A percentile compares a stretch with the other conserved stretches of the same genome.
Conservation (phyloP, 2,329 filamentous ascomycete species). For the Colletotrichum acutatum region DNA sequence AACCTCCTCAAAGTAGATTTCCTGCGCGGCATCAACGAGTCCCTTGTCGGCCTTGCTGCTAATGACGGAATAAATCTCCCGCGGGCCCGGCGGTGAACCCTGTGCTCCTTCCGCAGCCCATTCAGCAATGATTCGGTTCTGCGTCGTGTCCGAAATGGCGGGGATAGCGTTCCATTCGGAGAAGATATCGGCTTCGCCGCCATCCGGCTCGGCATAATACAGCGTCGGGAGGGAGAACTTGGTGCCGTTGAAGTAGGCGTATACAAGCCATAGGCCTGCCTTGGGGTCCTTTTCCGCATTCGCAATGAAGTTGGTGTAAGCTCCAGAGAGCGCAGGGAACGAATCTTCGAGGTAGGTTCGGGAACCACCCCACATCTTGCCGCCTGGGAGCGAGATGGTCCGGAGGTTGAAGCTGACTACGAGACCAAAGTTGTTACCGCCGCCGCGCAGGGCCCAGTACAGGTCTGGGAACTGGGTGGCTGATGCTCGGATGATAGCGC, state of each 20-base stretch:
- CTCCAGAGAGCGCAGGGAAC: constrained; percentile 43
- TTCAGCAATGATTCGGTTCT: constrained; percentile 30
- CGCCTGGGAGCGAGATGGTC: constrained; percentile 46
- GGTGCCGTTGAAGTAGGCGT: constrained; percentile 32
- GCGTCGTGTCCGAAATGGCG: constrained; percentile 42
- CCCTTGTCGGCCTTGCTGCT: constrained; percentile 34
- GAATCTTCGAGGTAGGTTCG: constrained; percentile 44
- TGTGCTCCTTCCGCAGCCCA: constrained; percentile 31
- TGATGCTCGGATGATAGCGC: constrained; percentile 54
- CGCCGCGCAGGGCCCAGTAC: constrained; percentile 67
- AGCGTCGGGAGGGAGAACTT: constrained; percentile 45
- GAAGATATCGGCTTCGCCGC: constrained; percentile 48
- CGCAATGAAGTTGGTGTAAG: constrained; percentile 45
- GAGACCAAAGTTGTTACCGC: constrained; percentile 67
- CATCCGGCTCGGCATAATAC: constrained; percentile 50
- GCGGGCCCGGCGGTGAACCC: constrained; percentile 34
- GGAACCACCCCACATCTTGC: constrained; percentile 51
- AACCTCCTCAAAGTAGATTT: constrained; percentile 32
- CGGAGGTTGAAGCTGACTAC: constrained; percentile 60
- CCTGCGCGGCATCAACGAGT: constrained; percentile 28
- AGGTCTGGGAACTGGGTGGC: constrained; percentile 58
- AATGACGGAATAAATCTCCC: constrained; percentile 39
- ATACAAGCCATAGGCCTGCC: constrained; percentile 47
- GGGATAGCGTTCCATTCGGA: constrained; percentile 47
- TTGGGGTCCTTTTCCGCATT: constrained; percentile 46